Conservation (phyloP, 2,329 filamentous ascomycete genomes). For the Chaetomium strumarium region DNA sequence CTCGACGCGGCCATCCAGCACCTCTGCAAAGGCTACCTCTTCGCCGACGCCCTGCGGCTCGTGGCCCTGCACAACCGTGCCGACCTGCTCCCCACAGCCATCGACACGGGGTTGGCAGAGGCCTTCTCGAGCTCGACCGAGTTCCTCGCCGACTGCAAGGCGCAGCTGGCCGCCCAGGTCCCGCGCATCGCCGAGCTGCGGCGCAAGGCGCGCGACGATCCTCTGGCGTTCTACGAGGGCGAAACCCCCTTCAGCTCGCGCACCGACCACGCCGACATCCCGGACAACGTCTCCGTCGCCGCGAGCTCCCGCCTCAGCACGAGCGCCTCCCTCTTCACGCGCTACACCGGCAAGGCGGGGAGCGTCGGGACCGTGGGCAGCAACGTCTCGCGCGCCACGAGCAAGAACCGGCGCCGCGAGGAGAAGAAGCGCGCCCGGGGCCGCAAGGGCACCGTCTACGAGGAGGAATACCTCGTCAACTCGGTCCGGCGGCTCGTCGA, state of each 20-base stretch:
- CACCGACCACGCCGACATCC: slow-evolving; percentile 58
- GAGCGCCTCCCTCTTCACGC: slow-evolving; percentile 69
- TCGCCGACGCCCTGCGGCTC: slow-evolving; percentile 81
- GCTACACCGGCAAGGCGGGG: slow-evolving; percentile 24
- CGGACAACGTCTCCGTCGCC: slow-evolving; percentile 88
- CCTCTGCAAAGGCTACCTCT: slow-evolving; percentile 81
- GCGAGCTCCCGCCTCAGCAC: slow-evolving; percentile 71
- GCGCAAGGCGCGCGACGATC: slow-evolving; percentile 73
- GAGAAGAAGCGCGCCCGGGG: slow-evolving; percentile 92
- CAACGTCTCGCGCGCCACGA: slow-evolving; percentile 69
- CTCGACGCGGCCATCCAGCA: slow-evolving; percentile 64
- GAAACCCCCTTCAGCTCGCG: slow-evolving; percentile 40
- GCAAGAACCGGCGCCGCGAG: slow-evolving; percentile 81
- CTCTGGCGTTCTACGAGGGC: slow-evolving; percentile 82
- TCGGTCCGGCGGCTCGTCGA: slow-evolving; percentile 79
- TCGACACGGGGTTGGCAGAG: slow-evolving; percentile 77
- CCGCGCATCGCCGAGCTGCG: slow-evolving; percentile 81
- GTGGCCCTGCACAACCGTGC: slow-evolving; percentile 55
- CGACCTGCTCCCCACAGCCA: slow-evolving; percentile 57
- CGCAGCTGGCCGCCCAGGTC: slow-evolving; percentile 76
- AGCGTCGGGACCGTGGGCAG: slow-evolving; percentile 48
- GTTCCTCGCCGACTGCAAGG: slow-evolving; percentile 86
- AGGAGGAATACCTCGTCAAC: slow-evolving; percentile 94
- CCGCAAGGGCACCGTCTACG: slow-evolving; percentile 95
- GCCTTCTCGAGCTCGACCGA: slow-evolving; percentile 79